Base-by-base conservation (phyloP, 495 filamentous ascomycete species). In the Jackrogersella minutella region DNA sequence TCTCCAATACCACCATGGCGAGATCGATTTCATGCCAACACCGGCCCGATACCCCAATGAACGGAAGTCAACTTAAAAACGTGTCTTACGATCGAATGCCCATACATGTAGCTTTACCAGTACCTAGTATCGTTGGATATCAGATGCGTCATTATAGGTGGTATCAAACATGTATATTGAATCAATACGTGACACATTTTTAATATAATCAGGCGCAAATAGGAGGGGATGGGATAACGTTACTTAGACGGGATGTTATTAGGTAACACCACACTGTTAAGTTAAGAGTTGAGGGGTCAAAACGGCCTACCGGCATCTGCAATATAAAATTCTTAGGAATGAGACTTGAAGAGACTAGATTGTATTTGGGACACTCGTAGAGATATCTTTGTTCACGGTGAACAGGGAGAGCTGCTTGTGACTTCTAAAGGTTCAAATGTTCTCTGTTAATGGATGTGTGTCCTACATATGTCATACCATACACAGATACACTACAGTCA, bases 111-210 rank as follows among this genome's bases (percentile, higher is more conserved):
- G n/a, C 6, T 5, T 34, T n/a, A 13, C 24, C 4, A 46, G n/a
- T n/a, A n/a, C n/a, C n/a, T n/a, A n/a, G n/a, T n/a, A n/a, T n/a
- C n/a, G n/a, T n/a, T n/a, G n/a, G n/a, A n/a, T n/a, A n/a, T n/a
- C n/a, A n/a, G n/a, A n/a, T n/a, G n/a, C n/a, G 19, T 44, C 19
- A 5, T 41, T 8, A 41, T 41, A 19, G 17, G 16, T 21, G 9
- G 7, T 51, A 36, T 16, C 31, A n/a, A 56, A 61, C 11, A 34
- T 41, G 46, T 52, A 51, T 44, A 43, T 30, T 30, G 43, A 57
- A 56, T 28, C 26, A 61, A 67, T 67, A 62, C 57, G 53, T 53
- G 14, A 13, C 33, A 51, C 34, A 64, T 43, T 49, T 33, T n/a
- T 13, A 33, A 33, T 55, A 34, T 9, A 8, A 34, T 30, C 10